Conservation (phyloP, 345 rosid genomes). For the Sisymbrium altissimum region DNA sequence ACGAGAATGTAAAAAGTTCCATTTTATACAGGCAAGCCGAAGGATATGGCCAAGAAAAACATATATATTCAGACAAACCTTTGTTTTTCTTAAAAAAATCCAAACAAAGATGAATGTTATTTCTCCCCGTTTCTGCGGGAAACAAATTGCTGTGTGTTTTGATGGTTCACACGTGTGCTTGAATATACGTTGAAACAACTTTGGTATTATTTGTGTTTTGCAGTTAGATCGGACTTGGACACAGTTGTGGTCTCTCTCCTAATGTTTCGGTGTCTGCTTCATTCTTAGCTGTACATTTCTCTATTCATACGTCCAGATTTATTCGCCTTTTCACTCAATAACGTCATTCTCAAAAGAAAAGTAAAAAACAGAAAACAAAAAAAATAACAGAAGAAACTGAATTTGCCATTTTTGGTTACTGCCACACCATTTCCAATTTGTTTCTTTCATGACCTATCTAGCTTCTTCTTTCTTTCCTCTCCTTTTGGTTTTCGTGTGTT, state of each 20-base stretch:
- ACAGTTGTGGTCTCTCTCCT: constrained; percentile 41
- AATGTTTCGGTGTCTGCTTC: constrained; percentile 31
- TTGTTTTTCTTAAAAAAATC: not conserved
- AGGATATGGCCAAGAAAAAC: not conserved
- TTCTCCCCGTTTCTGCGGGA: not conserved
- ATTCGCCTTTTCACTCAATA: constrained; percentile 33
- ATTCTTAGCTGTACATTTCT: constrained; percentile 29
- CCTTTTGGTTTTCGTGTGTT: constrained; percentile 34
- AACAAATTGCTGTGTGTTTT: not conserved
- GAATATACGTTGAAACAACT: constrained; percentile 26
- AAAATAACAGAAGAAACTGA: constrained; percentile 17
- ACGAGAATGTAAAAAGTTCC: constrained; percentile 7
- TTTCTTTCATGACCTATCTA: constrained; percentile 26
- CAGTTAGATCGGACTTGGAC: constrained; percentile 29
- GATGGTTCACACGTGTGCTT: constrained; percentile 8
- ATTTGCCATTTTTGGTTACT: constrained; percentile 22
- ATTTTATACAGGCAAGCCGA: not conserved
- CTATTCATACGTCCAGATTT: constrained; percentile 38
- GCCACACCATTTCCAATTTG: constrained; percentile 18
- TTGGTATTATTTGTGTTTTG: constrained; percentile 22
- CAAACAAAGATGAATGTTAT: not conserved
- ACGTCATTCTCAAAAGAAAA: not conserved
- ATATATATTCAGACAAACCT: not conserved
- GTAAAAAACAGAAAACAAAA: not conserved
- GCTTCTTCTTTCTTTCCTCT: constrained; percentile 14